Evolutionary conservation across 805 yeast species (phyloP).

Genomic region (Scheffersomyces ergatensis): DNA sequence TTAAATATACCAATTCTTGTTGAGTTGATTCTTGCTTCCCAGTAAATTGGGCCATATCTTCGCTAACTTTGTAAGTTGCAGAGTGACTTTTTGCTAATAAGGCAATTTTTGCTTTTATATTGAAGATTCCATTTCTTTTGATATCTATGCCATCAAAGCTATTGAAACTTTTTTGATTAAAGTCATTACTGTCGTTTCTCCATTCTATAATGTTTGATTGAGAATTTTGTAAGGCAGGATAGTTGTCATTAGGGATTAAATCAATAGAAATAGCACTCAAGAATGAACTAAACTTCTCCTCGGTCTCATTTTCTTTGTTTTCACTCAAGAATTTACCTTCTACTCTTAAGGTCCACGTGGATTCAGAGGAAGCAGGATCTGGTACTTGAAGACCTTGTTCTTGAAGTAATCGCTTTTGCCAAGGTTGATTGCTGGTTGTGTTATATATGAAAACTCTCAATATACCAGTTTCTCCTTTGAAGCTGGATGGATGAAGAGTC

Average conservation of each 20-base stretch:
- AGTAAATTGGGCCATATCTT: constrained; percentile 62
- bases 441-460: constrained; percentile 82
- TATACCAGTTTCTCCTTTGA: constrained; percentile 49
- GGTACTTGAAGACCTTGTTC: constrained; percentile 14
- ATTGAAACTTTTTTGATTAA: constrained; percentile 9
- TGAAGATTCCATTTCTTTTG: constrained; percentile 65
- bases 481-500: constrained; percentile 35
- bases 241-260: constrained; percentile 44
- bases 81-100: constrained; percentile 75
- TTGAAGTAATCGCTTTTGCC: constrained; percentile 49
- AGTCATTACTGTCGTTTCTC: constrained; percentile 61
- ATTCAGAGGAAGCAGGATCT: constrained; percentile 26
- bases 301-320: constrained; percentile 12
- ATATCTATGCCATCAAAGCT: constrained; percentile 86
- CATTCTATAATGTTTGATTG: constrained; percentile 69
- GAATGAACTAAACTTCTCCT: constrained; percentile 66
- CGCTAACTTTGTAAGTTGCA: constrained; percentile 59
- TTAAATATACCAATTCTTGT: constrained; percentile 74
- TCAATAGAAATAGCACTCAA: constrained; percentile 85
- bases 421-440: constrained; percentile 81
- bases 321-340: constrained; percentile 79
- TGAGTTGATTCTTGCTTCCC: constrained; percentile 81
- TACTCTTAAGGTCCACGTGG: constrained; percentile 80
- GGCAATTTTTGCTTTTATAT: constrained; percentile 64
- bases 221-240: constrained; percentile 28